A percentile compares a stretch with the other conserved stretches of the same genome.
phyloP scores from a whole-genome alignment of 164 flowering plant species.

The Paratinospora sagittata region DNA sequence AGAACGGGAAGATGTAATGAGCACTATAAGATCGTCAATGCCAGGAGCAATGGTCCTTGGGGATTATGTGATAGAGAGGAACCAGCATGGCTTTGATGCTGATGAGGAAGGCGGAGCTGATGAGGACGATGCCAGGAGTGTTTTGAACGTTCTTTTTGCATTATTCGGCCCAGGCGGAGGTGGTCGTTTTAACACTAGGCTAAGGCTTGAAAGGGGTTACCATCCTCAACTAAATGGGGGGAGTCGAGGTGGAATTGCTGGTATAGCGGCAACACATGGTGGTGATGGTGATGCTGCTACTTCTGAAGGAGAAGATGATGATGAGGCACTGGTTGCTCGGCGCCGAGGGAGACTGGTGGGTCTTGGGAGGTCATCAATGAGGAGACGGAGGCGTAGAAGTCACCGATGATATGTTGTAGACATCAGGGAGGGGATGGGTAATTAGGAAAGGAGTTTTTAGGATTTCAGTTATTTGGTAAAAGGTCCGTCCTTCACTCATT shows the following conservation, averaged over 20 bases:
- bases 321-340: constrained; percentile 4
- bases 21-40: constrained; percentile 44
- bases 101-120: constrained; percentile 24
- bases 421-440: background rate
- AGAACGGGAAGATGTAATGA: constrained; percentile 46
- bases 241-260: constrained; percentile 5
- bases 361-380: constrained; percentile 19
- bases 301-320: constrained; percentile 20
- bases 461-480: background rate
- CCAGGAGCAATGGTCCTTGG: constrained; percentile 51
- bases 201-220: constrained; percentile 32
- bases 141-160: constrained; percentile 47
- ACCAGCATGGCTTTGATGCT: constrained; percentile 19
- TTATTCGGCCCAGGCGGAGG: constrained; percentile 46
- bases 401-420: constrained; percentile 14
- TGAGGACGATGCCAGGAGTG: constrained; percentile 23
- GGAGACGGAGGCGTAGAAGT: constrained; percentile 25
- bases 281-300: background rate
- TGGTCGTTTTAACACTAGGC: constrained; percentile 30
- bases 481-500: background rate
- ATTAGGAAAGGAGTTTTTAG: background rate
- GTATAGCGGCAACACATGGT: constrained; percentile 10
- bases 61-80: constrained; percentile 47
- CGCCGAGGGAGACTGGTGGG: constrained; percentile 15
- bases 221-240: constrained; percentile 16